phyloP scores from a whole-genome alignment of 179 eudicot species.

The Corrigiola litoralis region DNA sequence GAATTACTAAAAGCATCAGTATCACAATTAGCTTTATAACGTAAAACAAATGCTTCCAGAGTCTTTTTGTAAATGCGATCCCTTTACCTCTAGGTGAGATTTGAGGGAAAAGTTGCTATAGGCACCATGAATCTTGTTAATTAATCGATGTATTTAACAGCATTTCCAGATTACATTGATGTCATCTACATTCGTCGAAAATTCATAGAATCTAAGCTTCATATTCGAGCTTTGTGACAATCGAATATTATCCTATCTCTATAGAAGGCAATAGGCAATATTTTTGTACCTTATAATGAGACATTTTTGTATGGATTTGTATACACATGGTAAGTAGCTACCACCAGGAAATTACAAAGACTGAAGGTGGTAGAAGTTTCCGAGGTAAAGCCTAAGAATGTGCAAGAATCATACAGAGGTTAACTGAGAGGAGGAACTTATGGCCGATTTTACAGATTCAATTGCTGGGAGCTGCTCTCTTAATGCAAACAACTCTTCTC shows the following conservation, averaged over 20 bases:
- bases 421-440: constrained; percentile 33
- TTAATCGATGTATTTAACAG: no score
- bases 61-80: no score
- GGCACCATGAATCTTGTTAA: no score
- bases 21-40: no score
- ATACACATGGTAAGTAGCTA: constrained; percentile 7
- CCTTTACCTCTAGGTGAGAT: no score
- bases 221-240: background rate
- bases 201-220: no score
- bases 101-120: no score
- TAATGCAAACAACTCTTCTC: constrained; percentile 60
- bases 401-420: constrained; percentile 45
- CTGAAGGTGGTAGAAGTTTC: background rate
- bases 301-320: background rate
- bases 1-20: no score
- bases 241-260: background rate
- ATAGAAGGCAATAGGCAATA: background rate
- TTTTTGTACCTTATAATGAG: background rate
- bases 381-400: background rate
- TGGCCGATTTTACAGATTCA: constrained; percentile 27
- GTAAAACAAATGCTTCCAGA: no score
- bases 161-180: no score
- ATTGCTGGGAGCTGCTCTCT: constrained; percentile 42
- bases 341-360: constrained; percentile 14
- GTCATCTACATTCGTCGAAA: no score